These are phyloP conservation scores for Suhomyces kunorum DNA, from an alignment of 1,139 yeast genomes.

Conservation along the genomic window DNA sequence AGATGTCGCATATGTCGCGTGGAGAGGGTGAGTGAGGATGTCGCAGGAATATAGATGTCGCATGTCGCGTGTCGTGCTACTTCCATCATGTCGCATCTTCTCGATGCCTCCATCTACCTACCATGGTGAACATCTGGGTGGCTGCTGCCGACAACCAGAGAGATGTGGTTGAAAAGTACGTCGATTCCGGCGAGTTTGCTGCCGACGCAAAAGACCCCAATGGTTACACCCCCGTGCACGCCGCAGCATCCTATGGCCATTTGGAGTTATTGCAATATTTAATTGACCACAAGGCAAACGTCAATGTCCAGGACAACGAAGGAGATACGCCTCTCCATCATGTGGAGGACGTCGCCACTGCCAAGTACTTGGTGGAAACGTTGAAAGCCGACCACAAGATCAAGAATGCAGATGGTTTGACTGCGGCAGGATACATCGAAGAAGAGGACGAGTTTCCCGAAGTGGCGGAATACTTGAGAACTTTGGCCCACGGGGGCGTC, in stretches of 20 bases:
- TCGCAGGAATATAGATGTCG: constrained; percentile 1
- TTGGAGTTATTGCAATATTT: constrained; percentile 62
- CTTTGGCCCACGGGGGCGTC: constrained; percentile 43
- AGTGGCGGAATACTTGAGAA: constrained; percentile 60
- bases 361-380: constrained; percentile 63
- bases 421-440: constrained; percentile 66
- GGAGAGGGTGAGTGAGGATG: too few relatives aligned
- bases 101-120: constrained; percentile 1
- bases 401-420: constrained; percentile 71
- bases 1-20: background rate
- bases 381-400: constrained; percentile 64
- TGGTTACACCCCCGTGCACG: constrained; percentile 95
- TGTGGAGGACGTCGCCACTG: constrained; percentile 69
- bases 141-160: constrained; percentile 87
- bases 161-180: constrained; percentile 55
- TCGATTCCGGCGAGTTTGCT: constrained; percentile 53
- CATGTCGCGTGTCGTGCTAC: background rate
- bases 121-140: constrained; percentile 78
- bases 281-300: constrained; percentile 60
- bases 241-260: constrained; percentile 94
- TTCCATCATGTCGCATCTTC: constrained; percentile 1
- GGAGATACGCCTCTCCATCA: constrained; percentile 97
- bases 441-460: constrained; percentile 90
- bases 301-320: constrained; percentile 79
- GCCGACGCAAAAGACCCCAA: constrained; percentile 83